Evolutionary conservation across 2,329 filamentous ascomycete species (phyloP).

Genomic region (Ascomycota sp.): DNA sequence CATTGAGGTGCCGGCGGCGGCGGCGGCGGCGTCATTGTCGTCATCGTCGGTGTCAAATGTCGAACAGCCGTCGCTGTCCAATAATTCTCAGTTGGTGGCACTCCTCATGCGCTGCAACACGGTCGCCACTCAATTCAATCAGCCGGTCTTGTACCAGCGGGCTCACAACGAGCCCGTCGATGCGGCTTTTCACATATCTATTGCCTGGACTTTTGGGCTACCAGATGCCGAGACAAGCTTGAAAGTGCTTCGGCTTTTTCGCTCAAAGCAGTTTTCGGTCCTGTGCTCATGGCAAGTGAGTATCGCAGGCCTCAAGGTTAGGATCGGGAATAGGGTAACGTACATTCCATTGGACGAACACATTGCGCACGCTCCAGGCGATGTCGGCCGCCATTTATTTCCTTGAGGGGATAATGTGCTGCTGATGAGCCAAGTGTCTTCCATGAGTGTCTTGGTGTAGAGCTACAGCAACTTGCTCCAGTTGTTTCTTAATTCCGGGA

Average conservation of each 20-base stretch:
- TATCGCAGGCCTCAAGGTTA: constrained; percentile 44
- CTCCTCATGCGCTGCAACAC: constrained; percentile 48
- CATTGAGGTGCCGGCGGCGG: no score
- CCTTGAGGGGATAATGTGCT: background rate
- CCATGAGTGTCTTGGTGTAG: no score
- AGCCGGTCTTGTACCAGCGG: constrained; percentile 46
- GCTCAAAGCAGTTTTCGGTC: constrained; percentile 6
- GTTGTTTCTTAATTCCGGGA: no score
- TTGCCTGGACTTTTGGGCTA: constrained; percentile 55
- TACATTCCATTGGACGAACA: constrained; percentile 18
- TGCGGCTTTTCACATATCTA: constrained; percentile 59
- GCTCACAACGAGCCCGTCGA: constrained; percentile 6
- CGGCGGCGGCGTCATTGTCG: no score
- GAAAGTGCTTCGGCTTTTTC: constrained; percentile 8
- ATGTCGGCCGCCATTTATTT: background rate
- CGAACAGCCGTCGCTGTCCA: constrained; percentile 3
- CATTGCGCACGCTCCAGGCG: background rate
- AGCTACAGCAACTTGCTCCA: no score
- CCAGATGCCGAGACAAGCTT: constrained; percentile 20
- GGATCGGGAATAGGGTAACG: constrained; percentile 49
- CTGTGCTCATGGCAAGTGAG: constrained; percentile 23
- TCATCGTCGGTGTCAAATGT: no score
- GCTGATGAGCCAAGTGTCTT: no score
- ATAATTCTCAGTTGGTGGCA: constrained; percentile 30
- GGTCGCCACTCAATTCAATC: constrained; percentile 33